These are phyloP conservation scores for Endothia cerciana DNA, from an alignment of 2,329 filamentous ascomycete species.

Conservation along the genomic window DNA sequence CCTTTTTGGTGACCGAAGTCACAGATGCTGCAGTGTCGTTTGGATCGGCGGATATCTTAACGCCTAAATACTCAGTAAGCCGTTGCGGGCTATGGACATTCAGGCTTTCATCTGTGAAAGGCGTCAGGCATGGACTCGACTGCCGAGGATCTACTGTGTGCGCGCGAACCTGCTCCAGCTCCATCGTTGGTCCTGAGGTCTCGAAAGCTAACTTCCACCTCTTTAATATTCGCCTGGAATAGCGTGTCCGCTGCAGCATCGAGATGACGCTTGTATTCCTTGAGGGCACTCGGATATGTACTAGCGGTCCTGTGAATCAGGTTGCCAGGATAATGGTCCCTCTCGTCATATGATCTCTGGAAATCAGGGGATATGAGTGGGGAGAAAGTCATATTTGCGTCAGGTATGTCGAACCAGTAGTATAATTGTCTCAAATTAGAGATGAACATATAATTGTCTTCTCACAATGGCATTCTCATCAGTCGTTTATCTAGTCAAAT, in stretches of 20 bases:
- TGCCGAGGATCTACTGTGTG: background rate
- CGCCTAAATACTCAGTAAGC: background rate
- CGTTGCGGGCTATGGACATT: slow-evolving; percentile 5
- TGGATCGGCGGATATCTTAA: background rate
- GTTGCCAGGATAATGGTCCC: background rate
- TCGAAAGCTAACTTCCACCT: slow-evolving; percentile 7
- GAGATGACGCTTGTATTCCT: background rate
- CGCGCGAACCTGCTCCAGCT: background rate
- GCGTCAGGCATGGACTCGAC: background rate
- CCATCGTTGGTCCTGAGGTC: background rate
- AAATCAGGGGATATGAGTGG: background rate
- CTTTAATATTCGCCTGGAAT: background rate
- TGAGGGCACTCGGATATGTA: background rate
- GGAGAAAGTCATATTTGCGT: background rate
- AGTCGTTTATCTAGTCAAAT: too few species aligned
- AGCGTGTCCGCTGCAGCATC: background rate
- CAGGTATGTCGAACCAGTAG: background rate
- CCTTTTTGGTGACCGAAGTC: background rate
- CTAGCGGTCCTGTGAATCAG: background rate
- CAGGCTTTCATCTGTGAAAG: background rate
- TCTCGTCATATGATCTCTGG: background rate
- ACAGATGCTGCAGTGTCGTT: background rate
- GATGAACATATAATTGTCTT: too few species aligned
- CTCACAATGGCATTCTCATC: too few species aligned
- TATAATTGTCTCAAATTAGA: too few species aligned